Evolutionary conservation across 371 early-diverging fungal genomes (phyloP).

Genomic region (Thermomucor indicae-seudaticae): DNA sequence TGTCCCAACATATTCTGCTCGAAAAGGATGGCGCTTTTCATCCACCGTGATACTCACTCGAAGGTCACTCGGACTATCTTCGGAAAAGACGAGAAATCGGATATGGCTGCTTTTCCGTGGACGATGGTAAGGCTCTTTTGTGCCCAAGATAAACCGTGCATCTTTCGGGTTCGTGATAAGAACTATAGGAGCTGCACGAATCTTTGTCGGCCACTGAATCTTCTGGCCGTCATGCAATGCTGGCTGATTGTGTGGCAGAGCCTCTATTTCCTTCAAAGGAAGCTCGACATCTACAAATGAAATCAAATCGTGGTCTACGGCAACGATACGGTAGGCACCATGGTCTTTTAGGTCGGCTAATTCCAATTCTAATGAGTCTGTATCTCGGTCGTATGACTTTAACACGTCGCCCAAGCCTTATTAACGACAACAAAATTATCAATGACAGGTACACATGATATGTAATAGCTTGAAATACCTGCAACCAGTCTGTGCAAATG

Average conservation of each 20-base stretch:
- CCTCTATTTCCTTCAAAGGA: constrained; percentile 34
- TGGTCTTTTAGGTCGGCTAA: constrained; percentile 86
- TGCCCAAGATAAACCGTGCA: constrained; percentile 62
- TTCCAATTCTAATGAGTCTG: constrained; percentile 76
- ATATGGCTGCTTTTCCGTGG: constrained; percentile 65
- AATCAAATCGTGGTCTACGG: constrained; percentile 83
- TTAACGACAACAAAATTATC: not conserved
- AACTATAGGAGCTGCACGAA: constrained; percentile 61
- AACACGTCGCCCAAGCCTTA: constrained; percentile 61
- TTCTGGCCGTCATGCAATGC: constrained; percentile 6
- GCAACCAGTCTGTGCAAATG: constrained; percentile 78
- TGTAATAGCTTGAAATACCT: constrained; percentile 28
- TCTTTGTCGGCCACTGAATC: constrained; percentile 17
- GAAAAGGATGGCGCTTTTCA: constrained; percentile 8
- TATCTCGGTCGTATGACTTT: constrained; percentile 53
- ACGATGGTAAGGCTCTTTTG: constrained; percentile 65
- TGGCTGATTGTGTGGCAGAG: constrained; percentile 13
- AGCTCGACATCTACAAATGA: constrained; percentile 73
- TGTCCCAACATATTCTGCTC: constrained; percentile 13
- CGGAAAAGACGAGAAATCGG: constrained; percentile 38
- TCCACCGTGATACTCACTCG: constrained; percentile 8
- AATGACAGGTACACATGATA: not conserved
- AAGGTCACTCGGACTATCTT: not conserved
- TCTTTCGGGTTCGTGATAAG: constrained; percentile 90
- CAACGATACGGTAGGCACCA: constrained; percentile 75